These are phyloP conservation scores for Didymella pinodella DNA, from an alignment of 2,329 filamentous ascomycete species.

Conservation along the genomic window DNA sequence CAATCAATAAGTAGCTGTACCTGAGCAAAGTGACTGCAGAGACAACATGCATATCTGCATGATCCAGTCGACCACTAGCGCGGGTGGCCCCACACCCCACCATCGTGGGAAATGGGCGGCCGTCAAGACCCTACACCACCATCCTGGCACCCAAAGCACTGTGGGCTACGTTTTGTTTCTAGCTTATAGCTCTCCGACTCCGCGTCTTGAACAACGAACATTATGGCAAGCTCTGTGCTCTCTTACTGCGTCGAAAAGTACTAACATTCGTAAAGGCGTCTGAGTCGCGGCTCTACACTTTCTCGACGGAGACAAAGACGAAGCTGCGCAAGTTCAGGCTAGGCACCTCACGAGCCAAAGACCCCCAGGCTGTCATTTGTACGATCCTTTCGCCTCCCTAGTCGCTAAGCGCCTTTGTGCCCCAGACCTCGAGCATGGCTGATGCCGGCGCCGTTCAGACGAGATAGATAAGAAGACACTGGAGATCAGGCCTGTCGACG, in stretches of 20 bases:
- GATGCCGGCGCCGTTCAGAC: conserved; percentile 63
- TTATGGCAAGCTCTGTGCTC: conserved; percentile 31
- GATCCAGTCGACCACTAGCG: conserved; percentile 24
- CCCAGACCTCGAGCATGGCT: conserved; percentile 29
- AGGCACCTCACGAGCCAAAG: conserved; percentile 83
- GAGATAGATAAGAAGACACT: conserved; percentile 88
- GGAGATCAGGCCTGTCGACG: conserved; percentile 85
- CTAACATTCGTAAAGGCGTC: conserved; percentile 60
- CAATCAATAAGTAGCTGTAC: conserved; percentile 1
- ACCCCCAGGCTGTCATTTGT: conserved; percentile 94
- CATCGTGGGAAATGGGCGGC: conserved; percentile 18
- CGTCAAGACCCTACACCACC: conserved; percentile 26
- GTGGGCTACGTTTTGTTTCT: background rate
- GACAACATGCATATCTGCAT: conserved; percentile 12
- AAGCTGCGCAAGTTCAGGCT: conserved; percentile 94
- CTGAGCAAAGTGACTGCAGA: conserved; percentile 18
- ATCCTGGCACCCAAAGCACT: conserved; percentile 14
- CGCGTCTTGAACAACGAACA: conserved; percentile 1
- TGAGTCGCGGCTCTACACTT: conserved; percentile 89
- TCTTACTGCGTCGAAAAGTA: background rate
- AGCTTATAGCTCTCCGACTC: background rate
- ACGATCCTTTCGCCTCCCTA: conserved; percentile 52
- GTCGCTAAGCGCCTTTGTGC: conserved; percentile 6
- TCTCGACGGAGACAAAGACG: conserved; percentile 88
- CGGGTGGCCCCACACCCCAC: conserved; percentile 15